phyloP scores from a whole-genome alignment of 768 basidiomycete genomes.

The Glaciozyma antarctica region DNA sequence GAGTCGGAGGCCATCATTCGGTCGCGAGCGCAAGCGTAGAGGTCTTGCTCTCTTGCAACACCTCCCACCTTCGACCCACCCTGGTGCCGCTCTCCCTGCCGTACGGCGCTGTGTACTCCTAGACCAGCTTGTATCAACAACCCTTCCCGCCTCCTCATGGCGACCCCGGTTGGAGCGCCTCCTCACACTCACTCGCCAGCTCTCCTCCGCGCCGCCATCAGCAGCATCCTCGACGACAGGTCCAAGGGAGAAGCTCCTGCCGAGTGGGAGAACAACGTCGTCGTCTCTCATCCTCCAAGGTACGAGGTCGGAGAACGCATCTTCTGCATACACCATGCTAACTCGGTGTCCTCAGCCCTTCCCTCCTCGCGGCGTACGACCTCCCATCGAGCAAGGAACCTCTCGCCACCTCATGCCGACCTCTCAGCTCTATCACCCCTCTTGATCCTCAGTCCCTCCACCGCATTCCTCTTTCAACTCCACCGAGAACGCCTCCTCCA shows the following conservation, averaged over 20 bases:
- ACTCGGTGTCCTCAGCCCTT: neutral
- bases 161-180: neutral
- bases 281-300: constrained; percentile 2
- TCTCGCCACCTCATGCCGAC: neutral
- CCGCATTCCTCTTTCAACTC: constrained; percentile 5
- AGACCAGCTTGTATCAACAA: no score
- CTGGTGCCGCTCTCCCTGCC: no score
- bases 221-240: neutral
- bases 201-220: neutral
- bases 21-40: no score
- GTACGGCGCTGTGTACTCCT: no score
- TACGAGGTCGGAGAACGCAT: neutral
- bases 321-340: neutral
- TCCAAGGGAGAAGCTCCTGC: neutral
- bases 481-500: constrained; percentile 2
- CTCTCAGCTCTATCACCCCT: neutral
- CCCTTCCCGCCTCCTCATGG: no score
- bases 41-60: no score
- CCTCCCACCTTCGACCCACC: no score
- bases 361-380: neutral
- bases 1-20: no score
- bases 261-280: constrained; percentile 2
- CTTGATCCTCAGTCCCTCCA: neutral
- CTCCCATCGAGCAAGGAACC: neutral
- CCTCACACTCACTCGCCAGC: constrained; percentile 4